Percentiles rank a stretch among this genome's conserved stretches.
Conservation (phyloP, 2,329 filamentous ascomycete genomes). For the Cladosporium austrohemisphaericum region DNA sequence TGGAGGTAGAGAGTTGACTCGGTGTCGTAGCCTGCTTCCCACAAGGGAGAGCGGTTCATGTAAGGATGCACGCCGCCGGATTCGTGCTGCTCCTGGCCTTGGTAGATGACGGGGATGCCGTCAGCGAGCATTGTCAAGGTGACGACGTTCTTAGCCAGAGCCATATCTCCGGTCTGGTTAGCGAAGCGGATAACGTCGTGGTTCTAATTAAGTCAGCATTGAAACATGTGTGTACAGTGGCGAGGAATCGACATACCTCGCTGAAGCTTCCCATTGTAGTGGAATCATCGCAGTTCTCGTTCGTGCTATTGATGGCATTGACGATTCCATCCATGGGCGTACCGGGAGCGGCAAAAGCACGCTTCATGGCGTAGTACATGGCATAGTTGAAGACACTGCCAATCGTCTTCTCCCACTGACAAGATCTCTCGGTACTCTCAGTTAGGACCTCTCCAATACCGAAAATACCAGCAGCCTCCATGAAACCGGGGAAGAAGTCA, state of each 20-base stretch:
- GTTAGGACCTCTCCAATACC: slow-evolving; percentile 37
- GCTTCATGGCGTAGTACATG: slow-evolving; percentile 37
- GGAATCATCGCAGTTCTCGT: slow-evolving; percentile 35
- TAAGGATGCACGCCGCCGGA: slow-evolving; percentile 28
- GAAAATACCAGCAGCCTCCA: slow-evolving; percentile 35
- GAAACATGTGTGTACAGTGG: not conserved
- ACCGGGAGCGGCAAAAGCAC: slow-evolving; percentile 34
- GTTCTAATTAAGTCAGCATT: slow-evolving; percentile 25
- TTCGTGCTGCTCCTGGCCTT: slow-evolving; percentile 43
- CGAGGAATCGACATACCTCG: slow-evolving; percentile 22
- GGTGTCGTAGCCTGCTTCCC: slow-evolving; percentile 39
- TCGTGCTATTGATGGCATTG: slow-evolving; percentile 31
- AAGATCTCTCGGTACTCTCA: slow-evolving; percentile 32
- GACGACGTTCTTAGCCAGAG: slow-evolving; percentile 38
- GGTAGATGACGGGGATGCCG: slow-evolving; percentile 43
- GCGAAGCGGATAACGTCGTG: slow-evolving; percentile 41
- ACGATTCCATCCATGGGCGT: slow-evolving; percentile 39
- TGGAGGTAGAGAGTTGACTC: slow-evolving; percentile 39
- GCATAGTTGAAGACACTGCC: slow-evolving; percentile 39
- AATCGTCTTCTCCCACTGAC: slow-evolving; percentile 35
- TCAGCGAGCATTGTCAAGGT: slow-evolving; percentile 39
- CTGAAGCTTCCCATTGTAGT: slow-evolving; percentile 38
- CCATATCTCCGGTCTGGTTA: slow-evolving; percentile 34
- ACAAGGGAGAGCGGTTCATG: slow-evolving; percentile 39
- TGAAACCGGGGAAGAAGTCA: slow-evolving; percentile 35